These are phyloP conservation scores for Colletotrichum sp. DNA, from an alignment of 2,329 filamentous ascomycete genomes.

Conservation along the genomic window DNA sequence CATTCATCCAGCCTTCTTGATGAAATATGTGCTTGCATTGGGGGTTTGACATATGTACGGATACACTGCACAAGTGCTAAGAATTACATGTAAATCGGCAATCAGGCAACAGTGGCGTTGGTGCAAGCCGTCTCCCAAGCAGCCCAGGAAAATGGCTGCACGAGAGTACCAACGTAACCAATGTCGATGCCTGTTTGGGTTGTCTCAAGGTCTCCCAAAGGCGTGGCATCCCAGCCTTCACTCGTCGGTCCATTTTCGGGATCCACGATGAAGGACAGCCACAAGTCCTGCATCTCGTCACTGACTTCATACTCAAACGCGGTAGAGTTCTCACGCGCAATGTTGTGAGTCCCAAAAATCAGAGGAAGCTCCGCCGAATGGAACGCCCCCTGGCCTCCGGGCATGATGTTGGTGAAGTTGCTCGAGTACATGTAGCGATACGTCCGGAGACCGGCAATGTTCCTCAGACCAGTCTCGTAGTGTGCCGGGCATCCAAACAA, in stretches of 20 bases:
- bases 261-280: neutral
- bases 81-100: neutral
- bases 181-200: neutral
- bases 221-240: neutral
- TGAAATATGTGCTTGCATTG: neutral
- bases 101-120: neutral
- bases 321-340: neutral
- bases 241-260: neutral
- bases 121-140: neutral
- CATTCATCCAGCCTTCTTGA: neutral
- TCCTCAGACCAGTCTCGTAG: neutral
- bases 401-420: conserved; percentile 10
- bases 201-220: neutral
- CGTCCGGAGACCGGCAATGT: neutral
- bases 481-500: neutral
- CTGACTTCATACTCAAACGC: neutral
- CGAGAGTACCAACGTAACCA: neutral
- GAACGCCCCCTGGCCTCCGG: conserved; percentile 25
- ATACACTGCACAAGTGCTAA: neutral
- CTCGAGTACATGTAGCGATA: conserved; percentile 3
- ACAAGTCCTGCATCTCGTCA: neutral
- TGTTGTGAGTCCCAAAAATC: conserved; percentile 33
- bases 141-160: neutral
- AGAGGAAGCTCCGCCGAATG: conserved; percentile 34
- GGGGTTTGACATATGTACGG: neutral